phyloP scores from a whole-genome alignment of 768 basidiomycete genomes.

The Paxillus involutus region DNA sequence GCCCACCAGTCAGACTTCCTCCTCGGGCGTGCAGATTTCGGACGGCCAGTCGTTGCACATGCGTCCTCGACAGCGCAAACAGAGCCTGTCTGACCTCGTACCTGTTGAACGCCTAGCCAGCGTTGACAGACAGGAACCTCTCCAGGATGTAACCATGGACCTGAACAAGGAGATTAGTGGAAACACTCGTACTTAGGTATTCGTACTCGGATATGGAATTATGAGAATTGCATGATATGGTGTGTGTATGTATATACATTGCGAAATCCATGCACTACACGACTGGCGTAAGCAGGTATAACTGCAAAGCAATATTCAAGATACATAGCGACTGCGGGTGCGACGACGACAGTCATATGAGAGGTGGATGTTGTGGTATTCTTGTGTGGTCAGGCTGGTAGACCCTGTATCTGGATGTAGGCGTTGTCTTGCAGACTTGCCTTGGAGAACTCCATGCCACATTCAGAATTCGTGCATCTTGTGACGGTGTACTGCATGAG shows the following conservation, averaged over 20 bases:
- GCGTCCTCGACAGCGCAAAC: conserved; percentile 54
- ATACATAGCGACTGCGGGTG: not conserved
- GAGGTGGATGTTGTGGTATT: not conserved
- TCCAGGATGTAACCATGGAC: conserved; percentile 62
- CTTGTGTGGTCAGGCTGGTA: conserved; percentile 29
- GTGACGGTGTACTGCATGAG: conserved; percentile 9
- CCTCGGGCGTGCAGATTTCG: conserved; percentile 15
- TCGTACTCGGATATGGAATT: conserved; percentile 11
- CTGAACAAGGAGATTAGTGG: conserved; percentile 63
- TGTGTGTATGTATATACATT: conserved; percentile 29
- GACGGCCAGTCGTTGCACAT: conserved; percentile 46
- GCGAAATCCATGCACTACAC: conserved; percentile 16
- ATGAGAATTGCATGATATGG: conserved; percentile 17
- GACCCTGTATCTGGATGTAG: conserved; percentile 40
- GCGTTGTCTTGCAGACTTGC: conserved; percentile 39
- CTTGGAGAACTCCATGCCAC: conserved; percentile 42
- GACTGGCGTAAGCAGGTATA: conserved; percentile 12
- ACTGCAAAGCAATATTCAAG: not conserved
- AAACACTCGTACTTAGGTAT: conserved; percentile 25
- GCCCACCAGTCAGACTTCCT: conserved; percentile 12
- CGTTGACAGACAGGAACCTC: conserved; percentile 55
- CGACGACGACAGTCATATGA: not conserved
- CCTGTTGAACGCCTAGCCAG: conserved; percentile 62
- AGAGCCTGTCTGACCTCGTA: conserved; percentile 65
- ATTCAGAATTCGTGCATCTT: conserved; percentile 39